phyloP scores from a whole-genome alignment of 352 stramenopile genomes.

The Globisporangium rhizosaccharum region DNA sequence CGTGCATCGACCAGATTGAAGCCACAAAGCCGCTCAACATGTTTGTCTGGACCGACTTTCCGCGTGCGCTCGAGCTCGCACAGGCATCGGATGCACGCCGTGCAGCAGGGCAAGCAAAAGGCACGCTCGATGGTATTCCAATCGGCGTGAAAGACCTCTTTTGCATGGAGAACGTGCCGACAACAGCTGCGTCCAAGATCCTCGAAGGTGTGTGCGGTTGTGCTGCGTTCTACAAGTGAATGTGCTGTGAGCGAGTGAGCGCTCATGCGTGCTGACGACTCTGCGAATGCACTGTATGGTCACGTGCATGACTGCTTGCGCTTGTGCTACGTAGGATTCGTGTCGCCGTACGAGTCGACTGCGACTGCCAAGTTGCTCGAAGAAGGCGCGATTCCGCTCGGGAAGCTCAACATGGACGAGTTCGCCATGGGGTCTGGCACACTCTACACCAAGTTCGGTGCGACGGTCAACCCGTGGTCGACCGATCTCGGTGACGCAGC shows the following conservation, averaged over 20 bases:
- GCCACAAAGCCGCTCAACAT: constrained; percentile 68
- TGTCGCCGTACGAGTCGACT: constrained; percentile 89
- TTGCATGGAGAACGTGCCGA: constrained; percentile 86
- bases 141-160: constrained; percentile 97
- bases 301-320: neutral
- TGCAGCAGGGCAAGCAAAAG: constrained; percentile 25
- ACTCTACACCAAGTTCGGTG: constrained; percentile 84
- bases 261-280: neutral
- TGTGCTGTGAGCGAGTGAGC: neutral
- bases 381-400: constrained; percentile 90
- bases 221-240: neutral
- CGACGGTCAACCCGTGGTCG: constrained; percentile 89
- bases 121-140: constrained; percentile 92
- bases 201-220: constrained; percentile 38
- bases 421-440: constrained; percentile 98
- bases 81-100: constrained; percentile 75
- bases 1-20: constrained; percentile 74
- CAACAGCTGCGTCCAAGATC: constrained; percentile 88
- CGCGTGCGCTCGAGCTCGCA: constrained; percentile 62
- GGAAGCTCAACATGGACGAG: constrained; percentile 98
- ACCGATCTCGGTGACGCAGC: constrained; percentile 41
- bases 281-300: neutral
- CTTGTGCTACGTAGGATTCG: constrained; percentile 39
- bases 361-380: constrained; percentile 81
- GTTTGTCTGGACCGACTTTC: constrained; percentile 73